Conservation (phyloP, 2,329 filamentous ascomycete species). For the Alternaria consortialis region DNA sequence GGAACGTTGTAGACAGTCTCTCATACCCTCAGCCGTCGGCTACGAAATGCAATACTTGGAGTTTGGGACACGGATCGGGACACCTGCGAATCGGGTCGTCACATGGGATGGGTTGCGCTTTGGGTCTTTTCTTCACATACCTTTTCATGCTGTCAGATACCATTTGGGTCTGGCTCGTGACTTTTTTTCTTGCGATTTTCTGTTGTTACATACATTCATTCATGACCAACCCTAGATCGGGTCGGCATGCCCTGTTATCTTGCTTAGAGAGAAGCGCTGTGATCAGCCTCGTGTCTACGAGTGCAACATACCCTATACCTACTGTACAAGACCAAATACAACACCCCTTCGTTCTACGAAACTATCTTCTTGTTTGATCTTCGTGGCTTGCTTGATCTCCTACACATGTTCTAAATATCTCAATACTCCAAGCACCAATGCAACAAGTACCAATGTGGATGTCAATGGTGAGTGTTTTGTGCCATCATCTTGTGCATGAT, state of each 20-base stretch:
- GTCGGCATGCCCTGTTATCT: constrained; percentile 27
- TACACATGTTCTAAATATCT: no score
- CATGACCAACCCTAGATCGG: constrained; percentile 22
- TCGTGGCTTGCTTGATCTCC: not conserved
- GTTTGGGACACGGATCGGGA: constrained; percentile 26
- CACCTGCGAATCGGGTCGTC: constrained; percentile 15
- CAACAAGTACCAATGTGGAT: no score
- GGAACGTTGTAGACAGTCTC: constrained; percentile 4
- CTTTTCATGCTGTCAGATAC: constrained; percentile 12
- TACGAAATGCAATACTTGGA: constrained; percentile 33
- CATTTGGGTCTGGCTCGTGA: constrained; percentile 22
- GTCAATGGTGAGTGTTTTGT: not conserved
- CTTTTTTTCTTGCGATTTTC: constrained; percentile 13
- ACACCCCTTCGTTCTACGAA: constrained; percentile 17
- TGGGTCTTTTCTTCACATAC: constrained; percentile 31
- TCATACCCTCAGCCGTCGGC: constrained; percentile 19
- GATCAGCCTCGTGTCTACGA: constrained; percentile 19
- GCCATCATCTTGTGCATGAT: not conserved
- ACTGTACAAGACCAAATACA: constrained; percentile 25
- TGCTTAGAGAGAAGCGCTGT: constrained; percentile 19
- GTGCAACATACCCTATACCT: constrained; percentile 17
- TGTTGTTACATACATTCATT: constrained; percentile 25
- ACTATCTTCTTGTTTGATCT: not conserved
- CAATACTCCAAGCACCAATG: no score
- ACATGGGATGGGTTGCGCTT: constrained; percentile 17